phyloP scores from a whole-genome alignment of 2,329 filamentous ascomycete species.

The Monosporascus sp. region DNA sequence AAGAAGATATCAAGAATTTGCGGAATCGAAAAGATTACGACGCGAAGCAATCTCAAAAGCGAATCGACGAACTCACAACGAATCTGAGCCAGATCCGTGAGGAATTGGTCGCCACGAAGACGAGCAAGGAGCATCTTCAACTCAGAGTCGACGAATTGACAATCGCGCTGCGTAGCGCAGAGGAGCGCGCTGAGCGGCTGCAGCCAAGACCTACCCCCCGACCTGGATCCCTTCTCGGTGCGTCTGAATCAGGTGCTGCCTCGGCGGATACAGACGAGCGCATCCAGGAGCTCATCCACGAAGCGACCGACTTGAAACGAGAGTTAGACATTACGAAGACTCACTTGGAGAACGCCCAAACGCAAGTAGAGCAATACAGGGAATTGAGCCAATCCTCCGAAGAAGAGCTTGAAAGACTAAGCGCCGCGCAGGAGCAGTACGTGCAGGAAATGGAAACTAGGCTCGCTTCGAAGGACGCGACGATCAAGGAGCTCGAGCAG shows the following conservation, averaged over 20 bases:
- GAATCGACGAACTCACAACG: conserved; percentile 84
- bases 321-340: conserved; percentile 76
- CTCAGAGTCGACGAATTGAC: conserved; percentile 82
- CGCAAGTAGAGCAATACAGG: conserved; percentile 82
- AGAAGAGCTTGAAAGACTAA: conserved; percentile 76
- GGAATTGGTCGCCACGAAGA: conserved; percentile 80
- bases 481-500: conserved; percentile 75
- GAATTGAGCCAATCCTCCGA: conserved; percentile 81
- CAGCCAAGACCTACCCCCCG: conserved; percentile 72
- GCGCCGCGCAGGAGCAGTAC: conserved; percentile 78
- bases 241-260: conserved; percentile 31
- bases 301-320: conserved; percentile 80
- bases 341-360: conserved; percentile 75
- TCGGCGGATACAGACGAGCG: conserved; percentile 52
- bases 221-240: conserved; percentile 37
- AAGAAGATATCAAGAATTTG: conserved; percentile 78
- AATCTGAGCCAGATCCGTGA: conserved; percentile 77
- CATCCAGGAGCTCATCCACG: conserved; percentile 74
- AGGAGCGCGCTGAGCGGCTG: conserved; percentile 77
- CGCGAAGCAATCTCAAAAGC: conserved; percentile 77
- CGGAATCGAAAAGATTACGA: conserved; percentile 86
- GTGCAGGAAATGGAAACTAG: conserved; percentile 76
- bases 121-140: conserved; percentile 83
- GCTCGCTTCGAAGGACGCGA: conserved; percentile 70
- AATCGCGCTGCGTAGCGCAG: conserved; percentile 80